Conservation (phyloP, 1,284 basidiomycete genomes). For the Lentinus polychrous region DNA sequence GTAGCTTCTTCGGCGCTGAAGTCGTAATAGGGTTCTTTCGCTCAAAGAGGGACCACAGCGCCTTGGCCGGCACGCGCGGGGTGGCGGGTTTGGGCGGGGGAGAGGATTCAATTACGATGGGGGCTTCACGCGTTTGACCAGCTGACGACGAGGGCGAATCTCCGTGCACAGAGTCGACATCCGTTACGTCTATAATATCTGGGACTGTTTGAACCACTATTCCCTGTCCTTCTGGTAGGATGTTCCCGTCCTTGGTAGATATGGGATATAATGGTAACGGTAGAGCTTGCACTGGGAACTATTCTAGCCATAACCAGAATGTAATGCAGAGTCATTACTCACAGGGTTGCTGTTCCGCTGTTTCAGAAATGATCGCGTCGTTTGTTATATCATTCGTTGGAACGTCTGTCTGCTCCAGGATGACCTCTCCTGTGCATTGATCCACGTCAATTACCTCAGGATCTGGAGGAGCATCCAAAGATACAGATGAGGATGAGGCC, state of each 20-base stretch:
- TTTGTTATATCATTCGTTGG: too few species aligned
- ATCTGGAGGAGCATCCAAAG: background rate
- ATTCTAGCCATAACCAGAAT: too few species aligned
- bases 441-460: background rate
- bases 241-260: background rate
- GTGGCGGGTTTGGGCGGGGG: background rate
- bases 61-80: constrained; percentile 3
- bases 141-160: background rate
- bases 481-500: background rate
- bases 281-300: background rate
- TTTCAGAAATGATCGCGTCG: too few species aligned
- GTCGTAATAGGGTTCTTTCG: background rate
- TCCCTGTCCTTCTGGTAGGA: background rate
- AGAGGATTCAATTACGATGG: constrained; percentile 10
- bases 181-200: background rate
- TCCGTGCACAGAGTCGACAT: background rate
- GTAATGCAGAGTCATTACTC: too few species aligned
- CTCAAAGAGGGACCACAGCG: constrained; percentile 7
- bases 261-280: background rate
- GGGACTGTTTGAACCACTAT: background rate
- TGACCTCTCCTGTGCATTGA: background rate
- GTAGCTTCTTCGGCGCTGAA: background rate
- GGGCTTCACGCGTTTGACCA: constrained; percentile 2
- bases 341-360: too few species aligned
- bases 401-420: too few species aligned